Evolutionary conservation across 2,329 filamentous ascomycete species (phyloP), one percentile per base, ranked within the genome.

Genomic region (Colletotrichum lindemuthianum): DNA sequence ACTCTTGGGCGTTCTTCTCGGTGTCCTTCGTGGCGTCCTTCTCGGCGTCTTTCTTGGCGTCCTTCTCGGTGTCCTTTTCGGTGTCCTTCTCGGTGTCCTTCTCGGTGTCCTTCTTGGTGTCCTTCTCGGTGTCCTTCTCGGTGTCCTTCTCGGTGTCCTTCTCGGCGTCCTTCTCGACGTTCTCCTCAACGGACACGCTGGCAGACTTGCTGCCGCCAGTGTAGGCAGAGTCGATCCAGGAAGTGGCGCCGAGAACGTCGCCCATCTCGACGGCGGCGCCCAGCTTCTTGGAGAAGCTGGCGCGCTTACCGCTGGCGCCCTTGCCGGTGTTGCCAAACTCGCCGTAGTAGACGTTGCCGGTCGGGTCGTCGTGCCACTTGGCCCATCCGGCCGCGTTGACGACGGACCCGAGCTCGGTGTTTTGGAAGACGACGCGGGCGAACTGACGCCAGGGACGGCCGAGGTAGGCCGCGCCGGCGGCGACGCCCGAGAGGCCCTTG

Each of bases 371-470:
- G 2, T 76, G 77, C 88, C 88, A 90, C 36, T 78, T 72, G 4
- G 70, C 72, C 88, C 88, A 90, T 0, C 88, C 88, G 0, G 82
- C 82, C 2, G 78, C 61, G 69, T 89, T 88, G 69, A 91, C 82
- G n/a, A 90, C 85, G 36, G 77, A 74, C 12, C 78, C 79, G 74
- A 91, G 76, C 37, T 72, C 71, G 0, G 83, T 84, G 56, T 79
- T 70, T 68, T 84, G 81, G 72, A 83, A 82, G 6, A 82, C 77
- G 7, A 84, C 82, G 4, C 81, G 77, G 1, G 82, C 76, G 55
- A 80, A 83, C 32, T 75, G 71, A 12, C 77, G 70, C 82, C 82
- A 85, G 1, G 82, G 82, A 4, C 82, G 76, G 6, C 82, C 82
- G 2, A 85, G 79, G 63, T 82, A 83, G 66, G 78, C 82, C 1